phyloP scores from a whole-genome alignment of 1,284 basidiomycete species.

The Rhizopogon parksii region DNA sequence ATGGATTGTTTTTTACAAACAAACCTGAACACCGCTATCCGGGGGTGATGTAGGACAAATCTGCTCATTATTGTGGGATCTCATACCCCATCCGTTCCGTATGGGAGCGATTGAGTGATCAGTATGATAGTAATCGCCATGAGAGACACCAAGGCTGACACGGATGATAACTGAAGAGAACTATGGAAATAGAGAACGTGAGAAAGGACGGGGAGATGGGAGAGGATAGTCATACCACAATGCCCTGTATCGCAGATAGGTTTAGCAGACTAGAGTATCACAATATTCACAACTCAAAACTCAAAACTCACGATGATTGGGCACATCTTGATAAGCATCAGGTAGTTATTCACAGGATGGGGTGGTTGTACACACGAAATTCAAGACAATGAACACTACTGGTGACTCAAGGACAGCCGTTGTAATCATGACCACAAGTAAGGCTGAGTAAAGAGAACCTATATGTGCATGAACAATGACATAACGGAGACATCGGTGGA shows the following conservation, averaged over 20 bases:
- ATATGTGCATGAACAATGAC: not conserved
- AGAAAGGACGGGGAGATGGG: not conserved
- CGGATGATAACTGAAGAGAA: constrained; percentile 14
- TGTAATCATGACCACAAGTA: constrained; percentile 12
- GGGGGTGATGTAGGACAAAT: not conserved
- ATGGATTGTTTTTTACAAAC: constrained; percentile 2
- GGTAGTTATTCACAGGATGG: no score
- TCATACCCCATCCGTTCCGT: not conserved
- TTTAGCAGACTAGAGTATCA: not conserved
- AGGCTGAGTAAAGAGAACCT: constrained; percentile 13
- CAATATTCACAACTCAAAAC: not conserved
- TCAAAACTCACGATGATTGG: constrained; percentile 16
- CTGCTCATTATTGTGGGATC: not conserved
- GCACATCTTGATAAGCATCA: constrained; percentile 7
- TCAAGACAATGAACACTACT: constrained; percentile 14
- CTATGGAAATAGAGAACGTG: not conserved
- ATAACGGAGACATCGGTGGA: not conserved
- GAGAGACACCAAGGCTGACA: constrained; percentile 16
- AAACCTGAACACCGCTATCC: constrained; percentile 6
- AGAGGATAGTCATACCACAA: constrained; percentile 10
- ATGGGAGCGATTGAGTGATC: not conserved
- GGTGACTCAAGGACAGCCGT: constrained; percentile 10
- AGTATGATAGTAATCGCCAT: constrained; percentile 9
- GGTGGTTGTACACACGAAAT: constrained; percentile 3
- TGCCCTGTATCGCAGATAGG: constrained; percentile 7